Evolutionary conservation across 768 basidiomycete genomes (phyloP), one percentile per base, ranked within the genome.

Genomic region (Pholiota molesta): DNA sequence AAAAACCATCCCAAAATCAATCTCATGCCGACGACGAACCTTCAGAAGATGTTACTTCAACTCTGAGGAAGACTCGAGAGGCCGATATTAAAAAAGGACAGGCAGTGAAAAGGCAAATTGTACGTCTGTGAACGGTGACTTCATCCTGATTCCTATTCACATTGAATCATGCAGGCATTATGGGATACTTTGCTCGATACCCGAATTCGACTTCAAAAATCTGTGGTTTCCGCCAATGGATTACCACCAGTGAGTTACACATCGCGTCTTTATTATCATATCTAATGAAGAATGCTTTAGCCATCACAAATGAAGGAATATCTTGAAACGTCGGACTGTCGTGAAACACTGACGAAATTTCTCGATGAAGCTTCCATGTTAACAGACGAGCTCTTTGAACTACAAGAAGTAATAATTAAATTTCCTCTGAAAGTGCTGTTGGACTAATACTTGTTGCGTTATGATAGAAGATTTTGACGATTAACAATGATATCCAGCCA

Each of bases 201-300:
- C n/a, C 86, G 97, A 37, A 99, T 99, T 72, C 88, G 88, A 26
- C 74, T 97, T 47, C 97, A 98, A 76, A 98, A 95, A 77, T 84
- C 89, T 23, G 79, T 87, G 49, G 69, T 79, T 1, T 78, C 88
- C 11, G 81, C 87, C 6, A 92, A 94, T 69, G 77, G 77, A 53
- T 79, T 97, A 6, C 89, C 92, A 35, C 69, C 65, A 35, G 93
- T 89, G 69, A 66, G 87, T 75, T 35, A 39, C 44, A 17, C 19
- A 11, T 19, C 28, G n/a, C 35, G 35, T 28, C 9, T 29, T 31
- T 59, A 39, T 65, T 39, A 26, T 37, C n/a, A 28, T 39, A 31
- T 23, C 44, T 63, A 35, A 56, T 60, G 64, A 60, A 63, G 33
- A 56, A 56, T 68, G 55, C 52, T 57, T 28, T 61, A 80, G 81